Percentiles rank a stretch among this genome's conserved stretches.
These are phyloP conservation scores for Chlorokybus atmophyticus DNA, from an alignment of 139 green algal species.

Conservation along the genomic window DNA sequence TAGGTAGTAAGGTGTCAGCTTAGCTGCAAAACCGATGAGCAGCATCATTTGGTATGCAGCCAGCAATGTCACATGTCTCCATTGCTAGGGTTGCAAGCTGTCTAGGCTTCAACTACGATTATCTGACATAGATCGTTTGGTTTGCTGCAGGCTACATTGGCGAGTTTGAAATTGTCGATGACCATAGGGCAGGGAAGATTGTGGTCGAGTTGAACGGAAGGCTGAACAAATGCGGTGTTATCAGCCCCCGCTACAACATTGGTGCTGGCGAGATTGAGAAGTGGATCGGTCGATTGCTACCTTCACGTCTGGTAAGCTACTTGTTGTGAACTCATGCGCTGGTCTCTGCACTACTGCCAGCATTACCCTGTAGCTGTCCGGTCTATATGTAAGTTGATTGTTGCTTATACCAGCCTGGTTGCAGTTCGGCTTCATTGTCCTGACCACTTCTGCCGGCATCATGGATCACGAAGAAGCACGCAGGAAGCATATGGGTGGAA, in stretches of 20 bases:
- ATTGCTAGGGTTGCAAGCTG: too few relatives aligned
- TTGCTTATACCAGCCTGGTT: too few relatives aligned
- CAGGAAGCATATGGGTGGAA: slow-evolving; percentile 91
- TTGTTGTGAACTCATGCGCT: neutral
- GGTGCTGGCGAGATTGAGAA: slow-evolving; percentile 59
- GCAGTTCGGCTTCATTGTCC: slow-evolving; percentile 90
- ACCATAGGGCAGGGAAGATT: slow-evolving; percentile 96
- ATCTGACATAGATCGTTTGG: too few relatives aligned
- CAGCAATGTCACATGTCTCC: neutral
- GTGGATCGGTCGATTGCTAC: slow-evolving; percentile 89
- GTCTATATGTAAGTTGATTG: too few relatives aligned
- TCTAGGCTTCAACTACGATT: too few relatives aligned
- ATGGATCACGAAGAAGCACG: slow-evolving; percentile 98
- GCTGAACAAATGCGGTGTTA: slow-evolving; percentile 99
- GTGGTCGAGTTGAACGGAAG: slow-evolving; percentile 96
- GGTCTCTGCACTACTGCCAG: neutral
- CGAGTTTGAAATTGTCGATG: slow-evolving; percentile 98
- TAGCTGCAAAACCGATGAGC: too few relatives aligned
- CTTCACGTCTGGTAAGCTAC: slow-evolving; percentile 67
- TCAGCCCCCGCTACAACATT: slow-evolving; percentile 90
- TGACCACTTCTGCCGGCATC: slow-evolving; percentile 94
- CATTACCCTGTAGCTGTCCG: neutral
- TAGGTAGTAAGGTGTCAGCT: too few relatives aligned
- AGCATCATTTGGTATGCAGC: too few relatives aligned
- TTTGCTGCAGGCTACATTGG: slow-evolving; percentile 84